These are phyloP conservation scores for Carex kokanica DNA, from an alignment of 176 grass and related monocot species.

Conservation along the genomic window DNA sequence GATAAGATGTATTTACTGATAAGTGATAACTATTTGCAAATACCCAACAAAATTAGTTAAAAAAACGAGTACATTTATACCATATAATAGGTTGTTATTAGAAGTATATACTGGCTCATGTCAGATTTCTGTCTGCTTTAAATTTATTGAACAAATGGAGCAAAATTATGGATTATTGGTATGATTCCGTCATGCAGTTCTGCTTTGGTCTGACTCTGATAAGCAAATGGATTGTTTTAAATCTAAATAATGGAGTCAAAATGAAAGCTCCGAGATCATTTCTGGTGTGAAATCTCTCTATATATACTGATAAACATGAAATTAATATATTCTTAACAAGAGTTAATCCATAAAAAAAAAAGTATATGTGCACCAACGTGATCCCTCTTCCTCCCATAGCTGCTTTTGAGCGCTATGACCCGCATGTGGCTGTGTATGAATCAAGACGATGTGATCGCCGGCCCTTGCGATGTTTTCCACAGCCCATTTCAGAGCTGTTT, in stretches of 20 bases:
- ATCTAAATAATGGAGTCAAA: neutral
- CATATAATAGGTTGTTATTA: neutral
- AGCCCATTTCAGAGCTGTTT: slow-evolving; percentile 64
- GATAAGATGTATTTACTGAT: neutral
- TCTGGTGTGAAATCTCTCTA: neutral
- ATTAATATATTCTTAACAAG: neutral
- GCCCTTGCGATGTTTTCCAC: slow-evolving; percentile 48
- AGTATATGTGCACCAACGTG: slow-evolving; percentile 25
- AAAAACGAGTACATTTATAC: neutral
- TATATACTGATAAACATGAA: neutral
- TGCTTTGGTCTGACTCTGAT: neutral
- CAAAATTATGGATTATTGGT: neutral
- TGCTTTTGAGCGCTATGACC: slow-evolving; percentile 32
- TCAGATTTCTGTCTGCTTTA: neutral
- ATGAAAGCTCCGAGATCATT: neutral
- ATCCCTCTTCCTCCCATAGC: slow-evolving; percentile 55
- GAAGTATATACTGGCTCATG: neutral
- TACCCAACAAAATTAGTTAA: neutral
- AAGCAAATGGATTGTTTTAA: neutral
- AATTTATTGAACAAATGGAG: neutral
- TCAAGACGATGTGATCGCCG: slow-evolving; percentile 61
- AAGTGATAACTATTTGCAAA: neutral
- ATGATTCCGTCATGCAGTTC: neutral
- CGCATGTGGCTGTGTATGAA: slow-evolving; percentile 52
- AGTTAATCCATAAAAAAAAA: neutral